Percentiles rank a stretch among this genome's conserved stretches.
phyloP scores from a whole-genome alignment of 2,329 filamentous ascomycete genomes.

The Lasiodiplodia sp. region DNA sequence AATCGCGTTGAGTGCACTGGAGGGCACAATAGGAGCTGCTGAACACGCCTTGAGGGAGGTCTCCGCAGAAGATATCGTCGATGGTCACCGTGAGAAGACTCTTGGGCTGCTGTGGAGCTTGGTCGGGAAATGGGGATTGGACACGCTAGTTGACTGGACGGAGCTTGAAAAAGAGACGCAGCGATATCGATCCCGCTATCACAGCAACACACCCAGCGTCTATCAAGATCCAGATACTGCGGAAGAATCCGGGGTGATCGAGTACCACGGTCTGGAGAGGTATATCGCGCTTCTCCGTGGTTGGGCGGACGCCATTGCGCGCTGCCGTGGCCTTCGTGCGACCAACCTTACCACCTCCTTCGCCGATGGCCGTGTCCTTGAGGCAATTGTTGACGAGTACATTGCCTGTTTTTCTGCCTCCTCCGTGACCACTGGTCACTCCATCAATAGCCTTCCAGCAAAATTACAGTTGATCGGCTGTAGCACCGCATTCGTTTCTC shows the following conservation, averaged over 20 bases:
- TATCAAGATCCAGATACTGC: conserved; percentile 27
- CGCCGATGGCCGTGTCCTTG: conserved; percentile 61
- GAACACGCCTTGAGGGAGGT: conserved; percentile 53
- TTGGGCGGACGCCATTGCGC: conserved; percentile 63
- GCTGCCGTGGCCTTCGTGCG: conserved; percentile 54
- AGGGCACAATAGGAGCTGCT: conserved; percentile 51
- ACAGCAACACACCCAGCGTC: conserved; percentile 39
- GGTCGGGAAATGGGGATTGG: conserved; percentile 64
- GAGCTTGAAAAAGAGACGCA: conserved; percentile 61
- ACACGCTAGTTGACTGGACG: conserved; percentile 61
- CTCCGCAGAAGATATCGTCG: conserved; percentile 65
- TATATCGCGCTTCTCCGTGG: conserved; percentile 56
- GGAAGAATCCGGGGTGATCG: conserved; percentile 36
- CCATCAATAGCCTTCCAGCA: conserved; percentile 38
- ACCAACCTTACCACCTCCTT: conserved; percentile 66
- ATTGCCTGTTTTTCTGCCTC: conserved; percentile 50
- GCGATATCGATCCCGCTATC: conserved; percentile 49
- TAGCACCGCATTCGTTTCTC: conserved; percentile 53
- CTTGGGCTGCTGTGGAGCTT: conserved; percentile 67
- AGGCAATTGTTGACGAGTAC: conserved; percentile 65
- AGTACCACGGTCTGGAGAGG: conserved; percentile 42
- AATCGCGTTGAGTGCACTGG: conserved; percentile 62
- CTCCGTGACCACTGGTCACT: conserved; percentile 20
- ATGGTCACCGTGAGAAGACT: conserved; percentile 70
- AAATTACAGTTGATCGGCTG: conserved; percentile 53